Evolutionary conservation across 1,139 yeast genomes (phyloP), one percentile per base, ranked within the genome.

Genomic region (Yamadazyma sp.): DNA sequence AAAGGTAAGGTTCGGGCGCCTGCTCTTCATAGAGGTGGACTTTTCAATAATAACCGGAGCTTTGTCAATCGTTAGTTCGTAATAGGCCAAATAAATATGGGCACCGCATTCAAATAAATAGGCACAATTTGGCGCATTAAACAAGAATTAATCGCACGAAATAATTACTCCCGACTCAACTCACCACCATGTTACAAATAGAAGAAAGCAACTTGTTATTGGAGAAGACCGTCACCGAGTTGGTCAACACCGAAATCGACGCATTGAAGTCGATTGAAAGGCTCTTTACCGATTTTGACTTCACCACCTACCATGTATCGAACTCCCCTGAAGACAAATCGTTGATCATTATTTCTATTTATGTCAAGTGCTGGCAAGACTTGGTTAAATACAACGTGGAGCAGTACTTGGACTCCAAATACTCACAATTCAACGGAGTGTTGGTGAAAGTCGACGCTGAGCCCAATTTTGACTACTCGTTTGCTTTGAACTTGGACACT

Each of bases 241-340:
- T 66, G 40, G 52, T 70, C 33, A 57, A 58, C 35, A 59, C 65
- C 2, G 59, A 50, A 6, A 47, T 53, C 10, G 76, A 61, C 12
- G 59, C 64, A 16, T 44, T 55, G 32, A 70, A 80, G 45, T 72
- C 85, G n/a, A 74, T 92, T 52, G 97, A 92, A 63, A 80, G 97
- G 60, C 80, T 92, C 48, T 80, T 92, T 47, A 83, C 96, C 26
- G 99, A 92, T 67, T 92, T 92, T 56, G 98, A 92, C 62, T 89
- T 89, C 66, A 95, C 96, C 41, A 86, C 95, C 22, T 89, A 86
- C 64, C 97, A 90, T 62, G 72, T 94, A 47, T 84, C 95, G 34
- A 90, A 96, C 30, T 82, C 90, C 11, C 61, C 66, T 6, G 88
- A 78, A 56, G 73, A 70, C 53, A 86, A 79, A 70, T 64, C 80